Conservation (phyloP, 345 rosid species). For the Rhodamnia rubescens region DNA sequence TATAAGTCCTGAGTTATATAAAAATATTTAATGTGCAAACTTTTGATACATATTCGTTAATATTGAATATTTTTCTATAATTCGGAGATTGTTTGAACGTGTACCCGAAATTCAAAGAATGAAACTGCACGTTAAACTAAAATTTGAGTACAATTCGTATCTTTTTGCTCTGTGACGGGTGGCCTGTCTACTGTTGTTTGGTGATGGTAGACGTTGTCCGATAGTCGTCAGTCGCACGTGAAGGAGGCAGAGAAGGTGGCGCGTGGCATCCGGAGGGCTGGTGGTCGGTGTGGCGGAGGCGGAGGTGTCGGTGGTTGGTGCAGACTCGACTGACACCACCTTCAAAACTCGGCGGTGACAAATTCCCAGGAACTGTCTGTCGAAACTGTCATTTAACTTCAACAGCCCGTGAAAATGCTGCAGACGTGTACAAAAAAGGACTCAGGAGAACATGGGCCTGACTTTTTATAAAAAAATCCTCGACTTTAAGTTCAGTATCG, state of each 20-base stretch:
- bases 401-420: not conserved
- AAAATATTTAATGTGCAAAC: too few relatives aligned
- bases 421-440: not conserved
- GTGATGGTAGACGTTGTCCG: not conserved
- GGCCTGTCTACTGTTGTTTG: not conserved
- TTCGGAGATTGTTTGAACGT: too few relatives aligned
- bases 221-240: not conserved
- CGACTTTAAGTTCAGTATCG: too few relatives aligned
- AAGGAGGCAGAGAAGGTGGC: not conserved
- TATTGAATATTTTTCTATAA: too few relatives aligned
- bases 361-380: not conserved
- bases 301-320: not conserved
- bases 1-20: too few relatives aligned
- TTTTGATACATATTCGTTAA: too few relatives aligned
- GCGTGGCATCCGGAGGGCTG: not conserved
- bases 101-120: too few relatives aligned
- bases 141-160: too few relatives aligned
- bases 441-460: too few relatives aligned
- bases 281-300: not conserved
- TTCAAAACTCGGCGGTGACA: not conserved
- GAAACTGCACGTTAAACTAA: too few relatives aligned
- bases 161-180: not conserved
- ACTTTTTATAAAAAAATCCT: too few relatives aligned
- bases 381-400: not conserved
- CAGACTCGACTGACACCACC: not conserved